Base-by-base conservation (phyloP, 345 rosid species). In the Kandelia obovata region DNA sequence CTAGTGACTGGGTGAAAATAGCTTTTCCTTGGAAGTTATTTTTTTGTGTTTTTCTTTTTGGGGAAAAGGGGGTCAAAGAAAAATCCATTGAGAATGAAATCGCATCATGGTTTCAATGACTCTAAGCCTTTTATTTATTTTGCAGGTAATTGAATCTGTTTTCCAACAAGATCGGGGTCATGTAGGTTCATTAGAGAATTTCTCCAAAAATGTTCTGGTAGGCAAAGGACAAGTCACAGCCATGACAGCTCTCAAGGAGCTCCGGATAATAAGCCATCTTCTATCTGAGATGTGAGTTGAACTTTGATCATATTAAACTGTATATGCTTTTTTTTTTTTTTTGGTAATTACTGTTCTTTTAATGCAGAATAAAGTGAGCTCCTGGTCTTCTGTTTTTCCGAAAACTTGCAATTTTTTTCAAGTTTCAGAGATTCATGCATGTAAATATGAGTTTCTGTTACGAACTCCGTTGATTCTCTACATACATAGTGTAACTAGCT, bases 221-320 rank as follows among this genome's bases (percentile, higher is more conserved):
- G 99, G 86, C 55, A 92, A 87, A 80, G 91, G 96, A 53, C 99
- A 95, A 77, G 88, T 75, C 55, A 95, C 96, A 2, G 97, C 96
- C 30, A 63, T 90, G 79, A 72, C 92, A 63, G 98, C 99, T 62
- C 89, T 95, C 55, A 88, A 84, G 61, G 99, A 92, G 88, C 96
- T 95, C 57, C 82, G 96, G 71, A 90, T 87, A 76, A 92, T 95
- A 69, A 95, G 99, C 90, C 87, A 86, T 78, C 82, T 90, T 53
- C 84, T 95, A 66, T 84, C 92, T 26, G 94, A 95, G 78, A 92
- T 87, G 98, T 90, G 89, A 92, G 83, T 21, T 83, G 77, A 65
- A 28, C 58, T 75, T 61, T 28, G 52, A 17, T 81, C 39, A 34
- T 37, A 60, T 39, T 63, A 8, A 61, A 62, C 32, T 84, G 81